Base-by-base conservation (phyloP, 257 asterid genomes). In the Solanum piurae region DNA sequence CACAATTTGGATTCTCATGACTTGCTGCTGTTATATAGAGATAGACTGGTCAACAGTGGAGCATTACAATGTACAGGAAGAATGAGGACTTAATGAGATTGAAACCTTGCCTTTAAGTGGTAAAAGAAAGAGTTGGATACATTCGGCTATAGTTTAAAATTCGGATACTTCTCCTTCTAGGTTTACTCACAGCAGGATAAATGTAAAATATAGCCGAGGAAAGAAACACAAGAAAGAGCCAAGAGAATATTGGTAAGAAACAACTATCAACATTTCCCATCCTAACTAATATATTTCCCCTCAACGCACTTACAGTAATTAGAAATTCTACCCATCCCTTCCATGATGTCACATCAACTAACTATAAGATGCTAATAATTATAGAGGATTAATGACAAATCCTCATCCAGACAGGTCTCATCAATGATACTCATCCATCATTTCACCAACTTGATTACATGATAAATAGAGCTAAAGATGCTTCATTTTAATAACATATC, bases 241-340 rank as follows among this genome's bases (percentile, higher is more conserved):
- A 74, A 55, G 77, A 66, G 84, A 58, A 52, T 74, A 23, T 71
- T 44, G 40, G 55, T 21, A 89, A 87, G 86, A 86, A 85, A 85
- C 72, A 42, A 55, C 66, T 69, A 69, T 79, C 73, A 73, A 42
- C 84, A 25, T 72, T 83, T 71, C 77, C 87, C 83, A 58, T 83
- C 84, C 88, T 62, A 55, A 87, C 88, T 72, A 72, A 86, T 74
- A 68, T 85, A 60, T 84, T 60, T 42, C 42, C 44, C 69, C 87
- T 86, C 89, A 85, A 77, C 79, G 89, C 92, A 90, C 91, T 91
- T 86, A 86, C 86, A 77, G 34, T 82, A 87, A 71, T 69, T 42
- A 77, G 40, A 91, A 90, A 89, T 36, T 9, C 49, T 60, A 37
- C 86, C 90, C n/a, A 33, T 72, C 44, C 79, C 79, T 72, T 86